Conservation (phyloP, 805 yeast genomes). For the Candida wancherniae region DNA sequence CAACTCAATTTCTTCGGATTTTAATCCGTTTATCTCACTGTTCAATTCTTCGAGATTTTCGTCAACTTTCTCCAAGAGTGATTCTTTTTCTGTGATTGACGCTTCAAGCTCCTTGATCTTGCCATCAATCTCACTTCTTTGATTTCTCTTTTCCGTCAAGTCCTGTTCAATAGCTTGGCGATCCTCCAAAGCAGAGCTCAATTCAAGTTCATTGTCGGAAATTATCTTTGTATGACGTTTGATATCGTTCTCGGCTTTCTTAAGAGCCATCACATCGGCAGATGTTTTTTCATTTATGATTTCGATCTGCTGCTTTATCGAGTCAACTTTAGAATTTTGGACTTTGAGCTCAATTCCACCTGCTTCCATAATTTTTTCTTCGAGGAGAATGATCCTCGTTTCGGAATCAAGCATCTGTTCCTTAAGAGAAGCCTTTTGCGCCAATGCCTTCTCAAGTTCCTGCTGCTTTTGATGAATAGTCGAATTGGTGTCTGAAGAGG, state of each 20-base stretch:
- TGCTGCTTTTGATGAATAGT: slow-evolving; percentile 35
- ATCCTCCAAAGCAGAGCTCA: slow-evolving; percentile 22
- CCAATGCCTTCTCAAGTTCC: slow-evolving; percentile 17
- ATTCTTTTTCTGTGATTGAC: slow-evolving; percentile 36
- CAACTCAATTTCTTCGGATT: slow-evolving; percentile 63
- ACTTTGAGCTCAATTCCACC: slow-evolving; percentile 84
- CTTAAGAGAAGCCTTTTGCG: slow-evolving; percentile 33
- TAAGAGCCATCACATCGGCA: slow-evolving; percentile 49
- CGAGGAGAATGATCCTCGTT: slow-evolving; percentile 52
- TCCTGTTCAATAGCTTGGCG: slow-evolving; percentile 24
- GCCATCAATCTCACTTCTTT: slow-evolving; percentile 19
- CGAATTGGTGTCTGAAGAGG: slow-evolving; percentile 26
- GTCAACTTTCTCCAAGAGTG: slow-evolving; percentile 33
- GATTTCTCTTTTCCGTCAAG: slow-evolving; percentile 18
- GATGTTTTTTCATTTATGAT: slow-evolving; percentile 53
- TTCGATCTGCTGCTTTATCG: slow-evolving; percentile 62
- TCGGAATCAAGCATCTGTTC: slow-evolving; percentile 53
- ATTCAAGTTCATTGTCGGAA: slow-evolving; percentile 44
- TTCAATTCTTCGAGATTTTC: slow-evolving; percentile 33
- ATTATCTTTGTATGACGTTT: slow-evolving; percentile 49
- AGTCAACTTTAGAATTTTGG: slow-evolving; percentile 79
- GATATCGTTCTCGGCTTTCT: slow-evolving; percentile 61
- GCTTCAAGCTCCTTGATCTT: slow-evolving; percentile 26
- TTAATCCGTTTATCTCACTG: slow-evolving; percentile 49
- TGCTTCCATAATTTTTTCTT: slow-evolving; percentile 76